These are phyloP conservation scores for Salix dunnii DNA, from an alignment of 345 rosid species.

Conservation along the genomic window DNA sequence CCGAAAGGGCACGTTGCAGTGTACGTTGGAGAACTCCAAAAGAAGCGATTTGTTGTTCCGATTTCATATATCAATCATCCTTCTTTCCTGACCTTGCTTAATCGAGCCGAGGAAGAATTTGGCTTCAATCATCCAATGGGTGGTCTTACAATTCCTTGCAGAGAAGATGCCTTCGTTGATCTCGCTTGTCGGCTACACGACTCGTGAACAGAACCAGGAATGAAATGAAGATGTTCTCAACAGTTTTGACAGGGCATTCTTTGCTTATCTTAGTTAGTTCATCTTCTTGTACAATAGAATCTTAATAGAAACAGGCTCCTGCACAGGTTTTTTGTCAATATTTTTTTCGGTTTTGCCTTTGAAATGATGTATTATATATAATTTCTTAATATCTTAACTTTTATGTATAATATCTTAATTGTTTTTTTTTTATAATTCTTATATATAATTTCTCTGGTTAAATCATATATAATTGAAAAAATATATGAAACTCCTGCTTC, in stretches of 20 bases:
- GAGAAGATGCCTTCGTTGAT: constrained; percentile 1
- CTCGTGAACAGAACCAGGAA: background rate
- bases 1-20: constrained; percentile 7
- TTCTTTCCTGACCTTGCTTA: constrained; percentile 1
- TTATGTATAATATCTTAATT: no score
- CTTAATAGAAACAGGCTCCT: background rate
- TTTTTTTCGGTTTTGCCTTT: no score
- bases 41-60: constrained; percentile 7
- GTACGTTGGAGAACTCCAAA: constrained; percentile 8
- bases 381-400: no score
- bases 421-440: background rate
- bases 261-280: no score
- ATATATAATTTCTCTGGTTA: no score
- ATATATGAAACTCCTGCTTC: no score
- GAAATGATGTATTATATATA: no score
- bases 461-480: no score
- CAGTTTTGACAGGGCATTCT: background rate
- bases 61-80: constrained; percentile 7
- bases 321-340: background rate
- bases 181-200: constrained; percentile 6
- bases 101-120: constrained; percentile 9
- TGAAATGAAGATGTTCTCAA: background rate
- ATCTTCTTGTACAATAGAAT: background rate
- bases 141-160: constrained; percentile 15
- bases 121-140: constrained; percentile 20